These are phyloP conservation scores for Spirogloea muscicola DNA, from an alignment of 139 green algal genomes.

Conservation along the genomic window DNA sequence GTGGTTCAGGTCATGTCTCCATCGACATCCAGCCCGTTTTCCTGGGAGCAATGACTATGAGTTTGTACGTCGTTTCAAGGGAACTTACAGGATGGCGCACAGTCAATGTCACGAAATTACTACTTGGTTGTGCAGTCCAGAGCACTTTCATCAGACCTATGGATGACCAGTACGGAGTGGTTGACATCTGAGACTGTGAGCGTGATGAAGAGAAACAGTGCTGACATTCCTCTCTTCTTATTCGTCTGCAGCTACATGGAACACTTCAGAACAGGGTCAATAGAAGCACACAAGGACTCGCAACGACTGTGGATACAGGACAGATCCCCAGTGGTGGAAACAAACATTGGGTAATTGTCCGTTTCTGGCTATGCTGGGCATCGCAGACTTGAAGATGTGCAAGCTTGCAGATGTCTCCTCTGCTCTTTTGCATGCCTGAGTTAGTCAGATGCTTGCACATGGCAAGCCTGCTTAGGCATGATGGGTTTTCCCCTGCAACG, in stretches of 20 bases:
- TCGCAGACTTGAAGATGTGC: neutral
- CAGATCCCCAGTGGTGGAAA: slow-evolving; percentile 15
- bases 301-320: slow-evolving; percentile 18
- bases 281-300: slow-evolving; percentile 33
- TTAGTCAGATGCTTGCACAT: no score
- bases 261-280: slow-evolving; percentile 16
- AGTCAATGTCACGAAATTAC: neutral
- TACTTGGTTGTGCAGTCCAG: no score
- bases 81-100: no score
- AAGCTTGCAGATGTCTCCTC: neutral
- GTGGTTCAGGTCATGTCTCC: neutral
- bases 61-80: no score
- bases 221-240: no score
- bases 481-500: no score
- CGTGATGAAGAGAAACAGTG: no score
- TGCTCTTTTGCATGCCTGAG: neutral
- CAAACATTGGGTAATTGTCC: slow-evolving; percentile 31
- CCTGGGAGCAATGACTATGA: no score
- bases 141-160: no score
- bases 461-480: no score
- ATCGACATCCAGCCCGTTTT: neutral
- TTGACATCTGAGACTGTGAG: no score
- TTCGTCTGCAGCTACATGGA: slow-evolving; percentile 16
- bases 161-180: no score
- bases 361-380: neutral